Conservation (phyloP, 345 rosid species). For the Syzygium aqueum region DNA sequence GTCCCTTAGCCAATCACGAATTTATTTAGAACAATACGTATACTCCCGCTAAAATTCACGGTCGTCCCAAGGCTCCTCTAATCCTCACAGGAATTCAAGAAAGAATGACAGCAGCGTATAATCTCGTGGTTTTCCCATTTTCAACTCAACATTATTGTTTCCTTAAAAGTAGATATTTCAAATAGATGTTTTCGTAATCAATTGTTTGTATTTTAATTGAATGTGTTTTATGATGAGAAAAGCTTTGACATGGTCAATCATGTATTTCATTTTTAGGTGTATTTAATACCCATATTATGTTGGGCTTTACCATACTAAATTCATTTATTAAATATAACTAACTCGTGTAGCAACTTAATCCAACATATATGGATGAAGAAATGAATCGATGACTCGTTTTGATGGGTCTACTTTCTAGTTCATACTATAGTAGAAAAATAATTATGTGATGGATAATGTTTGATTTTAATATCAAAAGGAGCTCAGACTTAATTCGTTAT, state of each 20-base stretch:
- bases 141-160: neutral
- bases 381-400: no score
- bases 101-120: neutral
- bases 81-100: neutral
- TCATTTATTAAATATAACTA: no score
- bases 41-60: neutral
- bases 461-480: neutral
- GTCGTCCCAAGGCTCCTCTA: neutral
- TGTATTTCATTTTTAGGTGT: no score
- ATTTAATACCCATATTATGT: no score
- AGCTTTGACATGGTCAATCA: neutral
- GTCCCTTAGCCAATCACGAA: neutral
- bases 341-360: no score
- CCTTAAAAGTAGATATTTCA: neutral
- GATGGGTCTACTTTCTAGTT: neutral
- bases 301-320: no score
- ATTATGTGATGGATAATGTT: neutral
- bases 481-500: neutral
- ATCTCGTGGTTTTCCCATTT: neutral
- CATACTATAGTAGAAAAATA: no score
- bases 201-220: neutral
- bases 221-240: neutral
- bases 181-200: neutral
- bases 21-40: neutral
- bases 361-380: no score